A percentile compares a stretch with the other conserved stretches of the same genome.
Evolutionary conservation across 78 protist genomes (phyloP).

Genomic region (Polysphondylium violaceum): DNA sequence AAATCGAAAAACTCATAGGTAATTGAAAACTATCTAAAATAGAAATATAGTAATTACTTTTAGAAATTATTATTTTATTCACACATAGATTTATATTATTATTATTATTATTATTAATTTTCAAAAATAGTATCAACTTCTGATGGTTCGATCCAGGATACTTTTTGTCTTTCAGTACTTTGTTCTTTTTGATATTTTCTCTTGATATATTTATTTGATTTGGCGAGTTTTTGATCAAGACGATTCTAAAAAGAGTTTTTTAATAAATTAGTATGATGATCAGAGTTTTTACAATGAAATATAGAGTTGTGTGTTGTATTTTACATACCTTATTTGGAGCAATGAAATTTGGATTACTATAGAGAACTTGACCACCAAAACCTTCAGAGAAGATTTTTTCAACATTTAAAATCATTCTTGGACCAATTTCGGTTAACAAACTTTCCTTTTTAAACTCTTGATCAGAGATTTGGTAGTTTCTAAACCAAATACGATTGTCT

Average conservation of each 20-base stretch:
- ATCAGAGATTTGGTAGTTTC: conserved; percentile 93
- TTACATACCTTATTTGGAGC: conserved; percentile 55
- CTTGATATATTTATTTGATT: conserved; percentile 39
- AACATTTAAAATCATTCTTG: conserved; percentile 91
- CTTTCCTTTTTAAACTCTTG: conserved; percentile 70
- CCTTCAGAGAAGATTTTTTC: conserved; percentile 87
- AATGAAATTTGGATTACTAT: conserved; percentile 54
- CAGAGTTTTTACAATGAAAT: too few relatives aligned
- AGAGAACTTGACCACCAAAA: conserved; percentile 81
- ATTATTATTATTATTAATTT: background rate
- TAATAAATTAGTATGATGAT: too few relatives aligned
- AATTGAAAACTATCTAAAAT: too few relatives aligned
- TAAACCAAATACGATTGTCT: conserved; percentile 94
- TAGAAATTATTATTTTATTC: too few relatives aligned
- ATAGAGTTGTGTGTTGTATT: background rate
- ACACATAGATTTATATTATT: too few relatives aligned
- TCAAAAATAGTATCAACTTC: conserved; percentile 60
- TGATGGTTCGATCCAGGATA: conserved; percentile 36
- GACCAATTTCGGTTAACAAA: conserved; percentile 94
- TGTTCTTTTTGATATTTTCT: conserved; percentile 14
- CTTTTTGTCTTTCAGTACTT: conserved; percentile 9
- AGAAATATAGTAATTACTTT: too few relatives aligned
- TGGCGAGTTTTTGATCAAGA: conserved; percentile 18
- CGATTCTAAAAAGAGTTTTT: conserved; percentile 16
- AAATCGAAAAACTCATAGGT: too few relatives aligned